Percentiles rank a stretch among this genome's conserved stretches.
Conservation (phyloP, 257 asterid genomes). For the Solanum pimpinellifolium region DNA sequence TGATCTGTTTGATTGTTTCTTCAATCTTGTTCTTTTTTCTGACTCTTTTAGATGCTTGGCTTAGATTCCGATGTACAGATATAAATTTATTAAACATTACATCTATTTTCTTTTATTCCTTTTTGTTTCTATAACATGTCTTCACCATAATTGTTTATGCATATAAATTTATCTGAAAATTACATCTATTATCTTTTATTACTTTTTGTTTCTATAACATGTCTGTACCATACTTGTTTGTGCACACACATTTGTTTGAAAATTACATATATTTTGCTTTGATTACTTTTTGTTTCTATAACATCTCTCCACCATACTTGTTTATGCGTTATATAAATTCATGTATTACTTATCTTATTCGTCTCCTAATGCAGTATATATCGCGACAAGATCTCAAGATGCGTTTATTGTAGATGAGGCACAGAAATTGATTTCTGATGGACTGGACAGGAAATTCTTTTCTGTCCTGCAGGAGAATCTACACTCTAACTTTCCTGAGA, state of each 20-base stretch:
- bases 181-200: background rate
- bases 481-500: conserved; percentile 56
- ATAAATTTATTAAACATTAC: background rate
- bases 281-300: background rate
- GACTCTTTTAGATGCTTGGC: background rate
- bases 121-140: background rate
- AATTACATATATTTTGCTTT: background rate
- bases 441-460: conserved; percentile 52
- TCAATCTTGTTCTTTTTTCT: background rate
- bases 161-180: background rate
- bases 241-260: background rate
- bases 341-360: background rate
- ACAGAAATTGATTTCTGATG: conserved; percentile 57
- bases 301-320: background rate
- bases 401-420: conserved; percentile 53
- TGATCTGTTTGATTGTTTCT: background rate
- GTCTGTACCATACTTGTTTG: background rate
- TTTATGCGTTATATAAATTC: background rate
- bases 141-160: background rate
- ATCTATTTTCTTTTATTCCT: background rate
- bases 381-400: conserved; percentile 37
- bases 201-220: background rate
- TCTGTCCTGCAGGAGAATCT: conserved; percentile 57
- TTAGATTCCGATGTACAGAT: background rate
- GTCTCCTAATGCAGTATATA: conserved; percentile 35